Percentiles rank a stretch among this genome's conserved stretches.
Conservation (phyloP, 495 filamentous ascomycete species). For the Penicillium canariense region DNA sequence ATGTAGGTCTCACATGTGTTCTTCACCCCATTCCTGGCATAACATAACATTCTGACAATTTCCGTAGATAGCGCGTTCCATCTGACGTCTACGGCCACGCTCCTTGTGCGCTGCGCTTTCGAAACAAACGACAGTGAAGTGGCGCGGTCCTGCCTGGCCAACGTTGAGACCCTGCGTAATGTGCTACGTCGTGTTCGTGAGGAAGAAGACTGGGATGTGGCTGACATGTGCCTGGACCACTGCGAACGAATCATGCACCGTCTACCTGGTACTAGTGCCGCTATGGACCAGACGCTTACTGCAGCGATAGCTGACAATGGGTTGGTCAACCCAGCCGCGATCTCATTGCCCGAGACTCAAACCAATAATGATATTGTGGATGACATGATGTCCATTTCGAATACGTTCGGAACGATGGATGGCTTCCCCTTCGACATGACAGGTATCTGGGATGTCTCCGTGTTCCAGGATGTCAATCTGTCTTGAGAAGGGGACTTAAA, state of each 20-base stretch:
- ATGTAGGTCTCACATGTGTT: slow-evolving; percentile 26
- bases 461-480: slow-evolving; percentile 47
- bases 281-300: slow-evolving; percentile 20
- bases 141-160: slow-evolving; percentile 41
- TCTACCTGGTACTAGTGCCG: slow-evolving; percentile 31
- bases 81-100: slow-evolving; percentile 47
- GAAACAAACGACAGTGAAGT: slow-evolving; percentile 44
- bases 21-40: not conserved
- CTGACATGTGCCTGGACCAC: slow-evolving; percentile 53
- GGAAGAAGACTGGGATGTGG: slow-evolving; percentile 54
- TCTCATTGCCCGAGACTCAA: slow-evolving; percentile 46
- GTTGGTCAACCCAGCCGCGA: slow-evolving; percentile 44
- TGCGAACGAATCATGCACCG: slow-evolving; percentile 48
- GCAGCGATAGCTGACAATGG: slow-evolving; percentile 25
- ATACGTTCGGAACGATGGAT: slow-evolving; percentile 50
- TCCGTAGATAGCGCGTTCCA: slow-evolving; percentile 48
- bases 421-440: slow-evolving; percentile 53
- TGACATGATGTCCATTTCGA: slow-evolving; percentile 52
- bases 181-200: slow-evolving; percentile 50
- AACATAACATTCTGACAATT: slow-evolving; percentile 18
- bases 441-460: slow-evolving; percentile 50
- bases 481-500: slow-evolving; percentile 16
- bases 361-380: slow-evolving; percentile 52
- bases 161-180: slow-evolving; percentile 42
- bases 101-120: slow-evolving; percentile 48